phyloP scores from a whole-genome alignment of 1,284 basidiomycete genomes.

The Puccinia polysora region DNA sequence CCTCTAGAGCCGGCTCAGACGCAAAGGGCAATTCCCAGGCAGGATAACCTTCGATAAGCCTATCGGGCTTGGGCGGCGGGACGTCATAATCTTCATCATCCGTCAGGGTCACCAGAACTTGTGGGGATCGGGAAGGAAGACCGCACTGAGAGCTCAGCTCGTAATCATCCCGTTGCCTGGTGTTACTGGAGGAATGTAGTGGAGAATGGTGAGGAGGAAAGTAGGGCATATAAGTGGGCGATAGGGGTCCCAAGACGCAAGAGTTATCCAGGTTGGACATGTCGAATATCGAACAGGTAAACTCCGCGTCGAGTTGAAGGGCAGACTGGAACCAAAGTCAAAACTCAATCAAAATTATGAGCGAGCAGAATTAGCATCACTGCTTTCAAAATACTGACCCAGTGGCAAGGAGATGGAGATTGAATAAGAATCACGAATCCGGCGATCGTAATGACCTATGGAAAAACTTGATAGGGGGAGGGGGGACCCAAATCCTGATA shows the following conservation, averaged over 20 bases:
- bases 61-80: background rate
- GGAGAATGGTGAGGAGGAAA: constrained; percentile 12
- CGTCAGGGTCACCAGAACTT: constrained; percentile 1
- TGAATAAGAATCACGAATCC: too few species aligned
- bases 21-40: constrained; percentile 37
- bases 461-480: too few species aligned
- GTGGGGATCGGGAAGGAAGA: background rate
- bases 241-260: constrained; percentile 8
- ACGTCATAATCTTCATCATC: constrained; percentile 21
- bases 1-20: constrained; percentile 33
- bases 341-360: too few species aligned
- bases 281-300: too few species aligned
- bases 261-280: constrained; percentile 10
- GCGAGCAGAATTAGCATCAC: too few species aligned
- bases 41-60: constrained; percentile 18
- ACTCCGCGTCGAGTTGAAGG: too few species aligned
- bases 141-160: constrained; percentile 9
- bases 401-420: too few species aligned
- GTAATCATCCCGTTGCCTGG: constrained; percentile 35
- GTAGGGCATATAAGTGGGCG: constrained; percentile 28
- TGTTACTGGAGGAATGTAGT: constrained; percentile 27
- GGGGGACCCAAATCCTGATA: too few species aligned
- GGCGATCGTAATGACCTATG: too few species aligned
- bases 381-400: too few species aligned
- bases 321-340: too few species aligned